phyloP scores from a whole-genome alignment of 2,329 filamentous ascomycete genomes.

The Fusarium graminum region DNA sequence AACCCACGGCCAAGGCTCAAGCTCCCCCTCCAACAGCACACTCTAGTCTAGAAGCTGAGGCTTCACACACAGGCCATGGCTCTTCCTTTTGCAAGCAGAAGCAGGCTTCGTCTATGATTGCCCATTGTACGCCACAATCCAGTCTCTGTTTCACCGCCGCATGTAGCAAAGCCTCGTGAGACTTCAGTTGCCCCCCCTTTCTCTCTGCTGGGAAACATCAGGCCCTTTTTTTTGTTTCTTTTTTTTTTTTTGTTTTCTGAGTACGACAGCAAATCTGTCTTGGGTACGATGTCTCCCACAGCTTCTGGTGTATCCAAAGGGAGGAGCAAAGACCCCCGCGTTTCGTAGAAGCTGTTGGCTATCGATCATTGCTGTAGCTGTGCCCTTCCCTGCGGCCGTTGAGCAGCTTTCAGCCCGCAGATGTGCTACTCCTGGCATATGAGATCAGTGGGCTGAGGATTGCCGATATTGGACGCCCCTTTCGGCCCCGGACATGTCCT shows the following conservation, averaged over 20 bases:
- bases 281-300: conserved; percentile 18
- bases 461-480: conserved; percentile 2
- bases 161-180: conserved; percentile 5
- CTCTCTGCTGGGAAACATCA: neutral
- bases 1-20: conserved; percentile 19
- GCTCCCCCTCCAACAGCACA: conserved; percentile 12
- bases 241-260: neutral
- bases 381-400: conserved; percentile 22
- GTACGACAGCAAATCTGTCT: conserved; percentile 9
- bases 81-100: neutral
- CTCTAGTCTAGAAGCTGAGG: neutral
- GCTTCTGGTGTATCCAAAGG: neutral
- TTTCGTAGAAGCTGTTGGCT: neutral
- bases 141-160: conserved; percentile 16
- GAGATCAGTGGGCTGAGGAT: neutral
- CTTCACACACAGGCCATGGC: conserved; percentile 6
- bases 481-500: conserved; percentile 3
- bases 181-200: conserved; percentile 22
- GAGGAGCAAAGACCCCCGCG: conserved; percentile 2
- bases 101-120: conserved; percentile 17
- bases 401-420: conserved; percentile 9
- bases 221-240: too few relatives aligned
- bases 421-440: neutral
- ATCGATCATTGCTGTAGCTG: neutral
- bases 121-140: conserved; percentile 27